Percentiles rank a stretch among this genome's conserved stretches.
phyloP scores from a whole-genome alignment of 371 early-diverging fungal species.

The Amoeboradix gromovi region DNA sequence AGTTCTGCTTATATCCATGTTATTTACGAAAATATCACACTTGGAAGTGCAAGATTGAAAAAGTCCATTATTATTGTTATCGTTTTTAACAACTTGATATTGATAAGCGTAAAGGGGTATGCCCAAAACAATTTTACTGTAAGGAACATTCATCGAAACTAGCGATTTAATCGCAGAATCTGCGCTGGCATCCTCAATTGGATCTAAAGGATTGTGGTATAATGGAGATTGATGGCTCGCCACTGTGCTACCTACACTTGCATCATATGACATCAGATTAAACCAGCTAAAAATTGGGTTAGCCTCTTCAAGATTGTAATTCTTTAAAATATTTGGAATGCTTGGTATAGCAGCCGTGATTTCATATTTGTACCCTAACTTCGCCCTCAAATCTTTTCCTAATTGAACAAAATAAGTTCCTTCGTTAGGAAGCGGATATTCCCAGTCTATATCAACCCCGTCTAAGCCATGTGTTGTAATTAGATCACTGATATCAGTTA shows the following conservation, averaged over 20 bases:
- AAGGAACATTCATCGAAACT: background rate
- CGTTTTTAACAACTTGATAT: background rate
- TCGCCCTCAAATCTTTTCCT: background rate
- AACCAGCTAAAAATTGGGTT: background rate
- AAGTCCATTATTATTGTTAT: background rate
- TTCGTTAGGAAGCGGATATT: background rate
- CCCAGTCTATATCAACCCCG: background rate
- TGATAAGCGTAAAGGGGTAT: background rate
- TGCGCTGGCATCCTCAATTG: background rate
- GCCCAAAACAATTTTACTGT: background rate
- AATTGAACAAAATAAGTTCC: background rate
- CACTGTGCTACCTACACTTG: background rate
- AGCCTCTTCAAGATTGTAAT: background rate
- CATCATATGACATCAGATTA: background rate
- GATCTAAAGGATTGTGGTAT: background rate
- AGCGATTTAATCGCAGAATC: background rate
- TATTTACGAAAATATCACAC: background rate
- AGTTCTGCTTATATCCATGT: background rate
- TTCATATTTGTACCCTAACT: background rate
- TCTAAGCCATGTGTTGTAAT: background rate
- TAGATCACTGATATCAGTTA: background rate
- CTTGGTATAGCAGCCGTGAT: background rate
- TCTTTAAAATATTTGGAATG: background rate
- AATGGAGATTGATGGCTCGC: background rate
- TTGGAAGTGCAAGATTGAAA: background rate